Conservation (phyloP, 352 stramenopile species). For the Pythium dissimile region DNA sequence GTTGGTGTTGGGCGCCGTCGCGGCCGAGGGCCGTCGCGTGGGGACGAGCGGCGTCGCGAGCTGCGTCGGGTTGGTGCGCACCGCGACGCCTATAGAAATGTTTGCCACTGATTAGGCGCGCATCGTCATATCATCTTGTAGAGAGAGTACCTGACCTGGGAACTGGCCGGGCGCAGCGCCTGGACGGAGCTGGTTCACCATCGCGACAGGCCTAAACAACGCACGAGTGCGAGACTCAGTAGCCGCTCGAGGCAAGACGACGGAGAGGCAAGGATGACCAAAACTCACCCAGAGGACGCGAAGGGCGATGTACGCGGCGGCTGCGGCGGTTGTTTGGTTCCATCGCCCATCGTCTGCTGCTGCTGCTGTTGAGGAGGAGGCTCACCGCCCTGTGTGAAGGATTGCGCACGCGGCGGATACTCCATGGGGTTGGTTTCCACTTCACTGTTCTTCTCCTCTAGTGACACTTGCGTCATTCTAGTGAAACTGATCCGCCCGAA, state of each 20-base stretch:
- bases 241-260: background rate
- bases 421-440: too few relatives aligned
- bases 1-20: constrained; percentile 6
- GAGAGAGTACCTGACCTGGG: constrained; percentile 10
- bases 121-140: too few relatives aligned
- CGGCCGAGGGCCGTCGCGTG: constrained; percentile 26
- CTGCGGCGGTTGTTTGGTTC: background rate
- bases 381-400: constrained; percentile 10
- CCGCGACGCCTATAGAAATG: constrained; percentile 38
- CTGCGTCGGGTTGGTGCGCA: constrained; percentile 47
- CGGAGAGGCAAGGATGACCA: background rate
- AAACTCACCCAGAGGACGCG: constrained; percentile 9
- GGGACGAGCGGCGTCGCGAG: constrained; percentile 55
- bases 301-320: constrained; percentile 12
- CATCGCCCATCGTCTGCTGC: too few relatives aligned
- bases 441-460: background rate
- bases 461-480: background rate
- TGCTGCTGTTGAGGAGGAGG: constrained; percentile 1
- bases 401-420: background rate
- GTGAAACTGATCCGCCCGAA: background rate
- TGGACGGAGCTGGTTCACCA: constrained; percentile 28
- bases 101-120: too few relatives aligned
- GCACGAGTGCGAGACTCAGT: background rate
- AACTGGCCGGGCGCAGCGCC: constrained; percentile 26
- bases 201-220: constrained; percentile 24